These are phyloP conservation scores for Pterocarpus macrocarpus DNA, from an alignment of 306 rosid species.

Conservation along the genomic window DNA sequence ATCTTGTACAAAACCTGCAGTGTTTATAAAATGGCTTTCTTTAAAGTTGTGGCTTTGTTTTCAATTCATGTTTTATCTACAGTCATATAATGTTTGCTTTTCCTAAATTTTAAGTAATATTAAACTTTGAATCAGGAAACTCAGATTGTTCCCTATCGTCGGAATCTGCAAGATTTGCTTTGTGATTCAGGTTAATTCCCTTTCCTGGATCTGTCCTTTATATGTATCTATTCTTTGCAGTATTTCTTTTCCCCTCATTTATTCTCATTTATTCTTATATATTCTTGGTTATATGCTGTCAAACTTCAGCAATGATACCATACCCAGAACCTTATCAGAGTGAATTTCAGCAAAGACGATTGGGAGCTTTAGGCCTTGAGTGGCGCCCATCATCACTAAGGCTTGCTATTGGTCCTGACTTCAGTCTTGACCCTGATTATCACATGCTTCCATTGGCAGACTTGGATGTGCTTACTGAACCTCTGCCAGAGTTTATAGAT, in stretches of 20 bases:
- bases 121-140: constrained; percentile 79
- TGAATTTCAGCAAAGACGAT: constrained; percentile 85
- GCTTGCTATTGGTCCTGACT: constrained; percentile 93
- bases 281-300: constrained; percentile 53
- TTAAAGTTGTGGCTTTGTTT: constrained; percentile 38
- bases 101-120: constrained; percentile 42
- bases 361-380: constrained; percentile 91
- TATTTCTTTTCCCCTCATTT: constrained; percentile 31
- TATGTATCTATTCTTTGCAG: not conserved
- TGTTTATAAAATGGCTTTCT: constrained; percentile 28
- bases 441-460: constrained; percentile 94
- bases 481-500: constrained; percentile 84
- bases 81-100: constrained; percentile 24
- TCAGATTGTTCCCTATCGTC: constrained; percentile 82
- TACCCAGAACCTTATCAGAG: constrained; percentile 98
- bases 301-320: constrained; percentile 83
- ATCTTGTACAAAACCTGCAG: constrained; percentile 3
- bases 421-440: constrained; percentile 86
- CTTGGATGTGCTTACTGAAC: constrained; percentile 78
- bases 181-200: constrained; percentile 85
- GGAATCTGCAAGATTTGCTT: constrained; percentile 94
- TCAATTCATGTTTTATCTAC: constrained; percentile 11
- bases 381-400: constrained; percentile 88
- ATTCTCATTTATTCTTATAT: constrained; percentile 30
- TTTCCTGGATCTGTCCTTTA: constrained; percentile 42